phyloP scores from a whole-genome alignment of 2,329 filamentous ascomycete genomes.

The Xylariaceae sp. region DNA sequence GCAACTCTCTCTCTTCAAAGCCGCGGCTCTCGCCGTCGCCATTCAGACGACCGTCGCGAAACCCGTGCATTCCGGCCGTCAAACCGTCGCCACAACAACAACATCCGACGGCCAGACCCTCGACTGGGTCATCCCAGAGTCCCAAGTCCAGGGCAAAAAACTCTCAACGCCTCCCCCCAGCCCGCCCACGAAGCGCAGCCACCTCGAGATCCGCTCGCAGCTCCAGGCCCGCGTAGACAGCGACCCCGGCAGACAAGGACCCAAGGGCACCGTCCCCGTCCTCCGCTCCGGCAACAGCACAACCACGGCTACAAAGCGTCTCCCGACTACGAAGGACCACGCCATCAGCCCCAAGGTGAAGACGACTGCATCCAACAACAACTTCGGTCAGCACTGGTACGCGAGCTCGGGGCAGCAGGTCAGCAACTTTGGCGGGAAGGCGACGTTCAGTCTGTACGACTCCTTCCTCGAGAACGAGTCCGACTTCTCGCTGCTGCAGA shows the following conservation, averaged over 20 bases:
- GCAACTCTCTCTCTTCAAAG: constrained; percentile 12
- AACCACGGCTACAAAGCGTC: constrained; percentile 8
- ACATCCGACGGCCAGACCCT: constrained; percentile 13
- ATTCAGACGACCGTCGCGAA: constrained; percentile 11
- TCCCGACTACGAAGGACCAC: constrained; percentile 7
- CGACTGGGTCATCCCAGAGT: constrained; percentile 18
- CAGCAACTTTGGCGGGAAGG: constrained; percentile 16
- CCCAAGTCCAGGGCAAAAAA: constrained; percentile 5
- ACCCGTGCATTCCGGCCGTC: constrained; percentile 4
- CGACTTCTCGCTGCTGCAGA: constrained; percentile 20
- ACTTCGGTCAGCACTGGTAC: constrained; percentile 17
- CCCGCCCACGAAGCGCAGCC: constrained; percentile 6
- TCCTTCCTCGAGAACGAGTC: constrained; percentile 6
- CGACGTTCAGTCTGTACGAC: constrained; percentile 18
- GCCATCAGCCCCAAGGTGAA: background rate
- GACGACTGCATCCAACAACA: background rate
- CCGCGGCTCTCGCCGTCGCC: constrained; percentile 13
- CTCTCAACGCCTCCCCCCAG: constrained; percentile 9
- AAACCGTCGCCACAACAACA: constrained; percentile 15
- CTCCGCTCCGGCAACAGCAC: background rate
- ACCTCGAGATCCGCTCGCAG: background rate
- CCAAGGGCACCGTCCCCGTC: constrained; percentile 18
- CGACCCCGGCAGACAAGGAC: constrained; percentile 10
- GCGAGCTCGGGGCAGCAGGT: constrained; percentile 15
- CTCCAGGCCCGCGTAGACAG: background rate